Evolutionary conservation across 805 yeast species (phyloP), one percentile per base, ranked within the genome.

Genomic region (Yarrowia sp.): DNA sequence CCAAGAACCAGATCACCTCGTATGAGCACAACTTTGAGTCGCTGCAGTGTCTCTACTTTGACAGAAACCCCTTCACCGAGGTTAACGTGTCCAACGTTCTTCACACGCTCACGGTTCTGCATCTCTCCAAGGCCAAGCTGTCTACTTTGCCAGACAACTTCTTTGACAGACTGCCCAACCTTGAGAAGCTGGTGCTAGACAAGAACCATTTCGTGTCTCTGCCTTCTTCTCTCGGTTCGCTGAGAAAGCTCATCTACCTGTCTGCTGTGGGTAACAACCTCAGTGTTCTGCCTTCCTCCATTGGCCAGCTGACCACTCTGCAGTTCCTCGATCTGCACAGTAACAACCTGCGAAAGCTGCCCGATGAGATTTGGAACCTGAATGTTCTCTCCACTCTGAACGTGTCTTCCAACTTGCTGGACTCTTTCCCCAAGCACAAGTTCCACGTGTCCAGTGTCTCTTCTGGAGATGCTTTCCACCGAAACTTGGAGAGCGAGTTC

Each of bases 51-150:
- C 81, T 93, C 49, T 90, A 89, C 74, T 81, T 92, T 59, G 92
- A 90, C 75, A 85, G 89, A 75, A 93, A 92, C 76, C 98, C 97
- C 5, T 85, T 92, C 68, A 92, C 97, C 0, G 83, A 85, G 69
- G 83, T 91, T 71, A 81, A 81, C 38, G 84, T 87, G 71, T 79
- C 79, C 45, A 85, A 85, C 42, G 76, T 79, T 16, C 85, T 91
- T 76, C 81, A 82, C 11, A 83, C 85, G 71, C 81, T 92, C 76
- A 88, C 92, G 1, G 86, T 87, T 16, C 81, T 95, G 61, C 92
- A 92, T 71, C 80, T 95, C 67, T 86, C 90, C 10, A 90, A 89
- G 74, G 97, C 97, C 1, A 92, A 91, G 73, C 80, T 95, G 61
- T 86, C 97, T 0, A 82, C 90, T 8, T 80, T 95, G 38, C 89